A percentile compares a stretch with the other conserved stretches of the same genome.
phyloP scores from a whole-genome alignment of 2,329 filamentous ascomycete genomes.

The Mycosphaerella sp. region DNA sequence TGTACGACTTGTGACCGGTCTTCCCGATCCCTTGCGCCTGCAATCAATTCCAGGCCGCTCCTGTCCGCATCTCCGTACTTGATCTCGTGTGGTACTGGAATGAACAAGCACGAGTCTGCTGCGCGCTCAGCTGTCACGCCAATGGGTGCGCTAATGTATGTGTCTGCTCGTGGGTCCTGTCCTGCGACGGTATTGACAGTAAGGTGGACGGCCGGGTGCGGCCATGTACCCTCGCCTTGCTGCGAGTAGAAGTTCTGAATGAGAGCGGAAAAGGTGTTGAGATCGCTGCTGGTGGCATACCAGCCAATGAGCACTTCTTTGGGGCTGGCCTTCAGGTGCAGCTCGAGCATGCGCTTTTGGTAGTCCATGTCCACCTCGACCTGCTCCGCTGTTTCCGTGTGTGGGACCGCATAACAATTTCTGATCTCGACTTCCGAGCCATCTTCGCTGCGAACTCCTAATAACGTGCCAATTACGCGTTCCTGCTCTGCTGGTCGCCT shows the following conservation, averaged over 20 bases:
- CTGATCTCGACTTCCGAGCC: conserved; percentile 93
- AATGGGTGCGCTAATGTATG: conserved; percentile 93
- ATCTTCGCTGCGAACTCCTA: conserved; percentile 91
- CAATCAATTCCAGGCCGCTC: conserved; percentile 74
- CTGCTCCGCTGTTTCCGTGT: conserved; percentile 97
- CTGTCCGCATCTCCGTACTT: conserved; percentile 76
- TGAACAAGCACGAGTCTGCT: conserved; percentile 93
- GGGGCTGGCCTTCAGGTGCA: conserved; percentile 89
- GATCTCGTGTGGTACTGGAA: conserved; percentile 92
- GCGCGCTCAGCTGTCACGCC: conserved; percentile 92
- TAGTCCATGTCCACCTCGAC: conserved; percentile 99
- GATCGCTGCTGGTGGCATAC: conserved; percentile 95
- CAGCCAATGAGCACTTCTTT: conserved; percentile 92
- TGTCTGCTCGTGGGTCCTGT: conserved; percentile 78
- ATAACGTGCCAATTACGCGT: conserved; percentile 91
- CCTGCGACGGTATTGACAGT: conserved; percentile 88
- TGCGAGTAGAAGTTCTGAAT: conserved; percentile 99
- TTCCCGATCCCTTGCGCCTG: conserved; percentile 72
- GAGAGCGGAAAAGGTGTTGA: conserved; percentile 96
- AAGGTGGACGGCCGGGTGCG: conserved; percentile 94
- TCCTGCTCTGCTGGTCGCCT: conserved; percentile 88
- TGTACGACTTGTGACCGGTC: conserved; percentile 65
- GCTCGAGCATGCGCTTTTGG: conserved; percentile 96
- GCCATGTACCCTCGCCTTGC: conserved; percentile 93
- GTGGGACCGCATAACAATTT: conserved; percentile 94